Base-by-base conservation (phyloP, 2,329 filamentous ascomycete genomes). In the Neophaeococcomyces aloes region DNA sequence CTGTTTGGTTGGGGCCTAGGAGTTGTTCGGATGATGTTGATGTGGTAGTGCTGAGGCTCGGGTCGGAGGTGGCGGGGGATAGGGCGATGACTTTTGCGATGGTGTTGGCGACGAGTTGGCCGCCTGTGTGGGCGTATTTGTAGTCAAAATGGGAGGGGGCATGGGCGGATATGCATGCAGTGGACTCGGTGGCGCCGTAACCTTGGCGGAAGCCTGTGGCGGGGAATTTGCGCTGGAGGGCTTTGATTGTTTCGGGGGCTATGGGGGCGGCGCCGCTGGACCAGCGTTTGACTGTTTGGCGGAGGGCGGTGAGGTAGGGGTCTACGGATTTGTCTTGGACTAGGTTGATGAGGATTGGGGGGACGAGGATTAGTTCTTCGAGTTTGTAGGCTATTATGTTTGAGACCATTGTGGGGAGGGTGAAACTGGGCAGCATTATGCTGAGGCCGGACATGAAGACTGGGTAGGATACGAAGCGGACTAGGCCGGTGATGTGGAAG, bases 101-200 rank as follows among this genome's bases (percentile, higher is more conserved):
- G 0, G 78, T 81, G 13, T 65, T 71, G 0, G 75, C 70, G 6
- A 76, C 70, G n/a, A 79, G 64, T 71, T 48, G 45, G 1, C 54
- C 54, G 1, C 47, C 54, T 15, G 51, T 49, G 15, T 31, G 75
- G 67, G 71, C 76, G 49, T 80, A 75, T 38, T 71, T 68, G 61
- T 75, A 82, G 7, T 65, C 65, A 46, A 73, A 76, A 34, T 71
- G 67, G 1, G 67, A 65, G 0, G 71, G 71, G 4, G 78, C 74
- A 45, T 81, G 77, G 0, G 72, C 68, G 0, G 76, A 78, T 48
- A 83, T 78, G 50, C 75, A 80, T 1, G 66, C 69, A 55, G 76
- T 81, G 1, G 68, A 73, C 57, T 81, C 79, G 0, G 79, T 83
- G 74, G 82, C 81, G n/a, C 79, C 79, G 52, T 81, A 82, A 1